These are phyloP conservation scores for Neolecta irregularis DNA, from an alignment of 1,139 yeast species.

Conservation along the genomic window DNA sequence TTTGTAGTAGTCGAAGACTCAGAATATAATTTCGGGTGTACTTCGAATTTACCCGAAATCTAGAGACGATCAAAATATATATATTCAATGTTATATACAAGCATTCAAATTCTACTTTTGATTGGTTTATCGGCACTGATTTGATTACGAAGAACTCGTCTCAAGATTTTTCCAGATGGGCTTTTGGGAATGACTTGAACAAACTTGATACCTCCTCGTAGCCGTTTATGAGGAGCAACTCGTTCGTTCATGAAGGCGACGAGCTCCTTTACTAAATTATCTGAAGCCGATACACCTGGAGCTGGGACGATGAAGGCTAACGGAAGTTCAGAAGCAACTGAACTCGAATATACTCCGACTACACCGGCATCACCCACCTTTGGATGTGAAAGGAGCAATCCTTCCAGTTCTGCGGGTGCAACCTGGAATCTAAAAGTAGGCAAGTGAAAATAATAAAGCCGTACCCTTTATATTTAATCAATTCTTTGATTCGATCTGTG, in stretches of 20 bases:
- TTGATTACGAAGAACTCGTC: constrained; percentile 21
- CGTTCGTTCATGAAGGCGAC: constrained; percentile 23
- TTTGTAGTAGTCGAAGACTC: too few species aligned
- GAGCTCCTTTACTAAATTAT: constrained; percentile 13
- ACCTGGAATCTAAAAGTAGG: too few species aligned
- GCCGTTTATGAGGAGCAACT: constrained; percentile 27
- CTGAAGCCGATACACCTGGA: constrained; percentile 13
- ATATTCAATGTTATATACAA: too few species aligned
- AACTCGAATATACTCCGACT: constrained; percentile 22
- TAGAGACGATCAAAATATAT: too few species aligned
- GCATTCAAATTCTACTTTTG: too few species aligned
- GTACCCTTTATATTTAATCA: constrained; percentile 53
- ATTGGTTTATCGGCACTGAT: too few species aligned
- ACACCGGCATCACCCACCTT: constrained; percentile 26
- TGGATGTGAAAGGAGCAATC: constrained; percentile 36
- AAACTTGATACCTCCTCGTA: constrained; percentile 28
- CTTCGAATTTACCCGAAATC: too few species aligned
- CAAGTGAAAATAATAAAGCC: too few species aligned
- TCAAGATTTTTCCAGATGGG: constrained; percentile 28
- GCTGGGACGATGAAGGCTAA: constrained; percentile 25
- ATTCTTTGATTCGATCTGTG: constrained; percentile 53
- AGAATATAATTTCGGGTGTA: too few species aligned
- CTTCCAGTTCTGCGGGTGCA: constrained; percentile 68
- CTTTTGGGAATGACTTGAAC: constrained; percentile 26
- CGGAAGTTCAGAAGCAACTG: constrained; percentile 26